Percentiles rank a stretch among this genome's conserved stretches.
These are phyloP conservation scores for Fusarium torreyae DNA, from an alignment of 2,329 filamentous ascomycete species.

Conservation along the genomic window DNA sequence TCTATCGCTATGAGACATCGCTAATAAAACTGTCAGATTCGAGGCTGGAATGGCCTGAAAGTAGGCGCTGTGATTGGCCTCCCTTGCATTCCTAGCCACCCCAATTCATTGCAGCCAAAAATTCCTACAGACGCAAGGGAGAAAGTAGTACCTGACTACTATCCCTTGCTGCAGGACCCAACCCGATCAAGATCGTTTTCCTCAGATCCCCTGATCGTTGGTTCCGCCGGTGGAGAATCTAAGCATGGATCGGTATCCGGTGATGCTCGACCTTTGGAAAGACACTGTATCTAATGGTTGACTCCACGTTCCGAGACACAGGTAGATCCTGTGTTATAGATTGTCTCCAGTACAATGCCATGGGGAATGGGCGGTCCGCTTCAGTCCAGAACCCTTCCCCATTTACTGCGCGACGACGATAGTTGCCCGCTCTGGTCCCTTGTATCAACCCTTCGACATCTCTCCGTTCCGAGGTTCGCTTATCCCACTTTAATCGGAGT, in stretches of 20 bases:
- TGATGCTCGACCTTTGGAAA: conserved; percentile 16
- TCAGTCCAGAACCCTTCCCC: conserved; percentile 45
- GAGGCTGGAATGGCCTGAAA: conserved; percentile 11
- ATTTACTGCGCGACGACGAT: conserved; percentile 41
- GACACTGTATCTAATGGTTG: neutral
- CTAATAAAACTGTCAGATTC: conserved; percentile 17
- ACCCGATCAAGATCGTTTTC: neutral
- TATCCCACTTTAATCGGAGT: conserved; percentile 46
- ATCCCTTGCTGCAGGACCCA: neutral
- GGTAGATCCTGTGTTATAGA: neutral
- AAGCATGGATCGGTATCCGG: conserved; percentile 29
- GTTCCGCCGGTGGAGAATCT: neutral
- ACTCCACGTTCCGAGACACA: neutral
- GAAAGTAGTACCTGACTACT: neutral
- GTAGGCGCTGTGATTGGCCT: neutral
- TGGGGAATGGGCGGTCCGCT: conserved; percentile 41
- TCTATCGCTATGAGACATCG: conserved; percentile 4
- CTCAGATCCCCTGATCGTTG: neutral
- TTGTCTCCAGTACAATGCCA: conserved; percentile 46
- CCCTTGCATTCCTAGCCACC: conserved; percentile 13
- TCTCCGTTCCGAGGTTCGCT: conserved; percentile 40
- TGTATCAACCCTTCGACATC: conserved; percentile 45
- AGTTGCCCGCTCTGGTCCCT: conserved; percentile 22
- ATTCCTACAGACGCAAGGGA: conserved; percentile 16
- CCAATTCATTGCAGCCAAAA: neutral